Evolutionary conservation across 257 asterid genomes (phyloP).

Genomic region (Rhazya stricta): DNA sequence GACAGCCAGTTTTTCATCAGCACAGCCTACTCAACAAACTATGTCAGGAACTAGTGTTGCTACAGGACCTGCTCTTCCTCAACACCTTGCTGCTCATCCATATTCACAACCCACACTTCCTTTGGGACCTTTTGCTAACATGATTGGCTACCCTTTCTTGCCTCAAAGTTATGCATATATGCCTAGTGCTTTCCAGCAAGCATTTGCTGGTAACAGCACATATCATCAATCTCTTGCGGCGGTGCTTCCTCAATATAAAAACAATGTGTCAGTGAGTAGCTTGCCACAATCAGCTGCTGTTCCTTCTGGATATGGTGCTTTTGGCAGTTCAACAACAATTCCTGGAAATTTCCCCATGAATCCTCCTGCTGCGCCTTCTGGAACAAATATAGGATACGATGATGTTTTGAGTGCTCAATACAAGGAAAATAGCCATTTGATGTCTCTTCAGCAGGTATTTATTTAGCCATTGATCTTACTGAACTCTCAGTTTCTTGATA

Average conservation of each 20-base stretch:
- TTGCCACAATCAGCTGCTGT: slow-evolving; percentile 70
- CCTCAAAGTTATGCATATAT: slow-evolving; percentile 67
- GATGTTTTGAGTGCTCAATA: slow-evolving; percentile 69
- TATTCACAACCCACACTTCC: slow-evolving; percentile 64
- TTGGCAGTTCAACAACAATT: slow-evolving; percentile 39
- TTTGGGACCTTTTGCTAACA: slow-evolving; percentile 57
- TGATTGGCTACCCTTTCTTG: slow-evolving; percentile 64
- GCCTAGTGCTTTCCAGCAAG: slow-evolving; percentile 79
- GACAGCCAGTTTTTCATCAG: slow-evolving; percentile 42
- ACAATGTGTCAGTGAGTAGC: slow-evolving; percentile 53
- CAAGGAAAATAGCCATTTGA: slow-evolving; percentile 60
- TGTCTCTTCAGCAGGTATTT: slow-evolving; percentile 74
- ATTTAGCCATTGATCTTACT: background rate
- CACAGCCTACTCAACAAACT: slow-evolving; percentile 51
- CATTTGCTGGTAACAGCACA: slow-evolving; percentile 51
- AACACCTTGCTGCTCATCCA: slow-evolving; percentile 65
- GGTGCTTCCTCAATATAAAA: slow-evolving; percentile 59
- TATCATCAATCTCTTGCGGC: slow-evolving; percentile 74
- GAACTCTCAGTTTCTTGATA: background rate
- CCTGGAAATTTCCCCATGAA: slow-evolving; percentile 71
- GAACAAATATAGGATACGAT: slow-evolving; percentile 49
- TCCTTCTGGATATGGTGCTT: slow-evolving; percentile 66
- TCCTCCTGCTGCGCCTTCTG: slow-evolving; percentile 57
- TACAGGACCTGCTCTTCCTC: slow-evolving; percentile 69
- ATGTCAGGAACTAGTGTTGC: slow-evolving; percentile 49